Evolutionary conservation across 2,329 filamentous ascomycete genomes (phyloP), one percentile per base, ranked within the genome.

Genomic region (Nemania diffusa): DNA sequence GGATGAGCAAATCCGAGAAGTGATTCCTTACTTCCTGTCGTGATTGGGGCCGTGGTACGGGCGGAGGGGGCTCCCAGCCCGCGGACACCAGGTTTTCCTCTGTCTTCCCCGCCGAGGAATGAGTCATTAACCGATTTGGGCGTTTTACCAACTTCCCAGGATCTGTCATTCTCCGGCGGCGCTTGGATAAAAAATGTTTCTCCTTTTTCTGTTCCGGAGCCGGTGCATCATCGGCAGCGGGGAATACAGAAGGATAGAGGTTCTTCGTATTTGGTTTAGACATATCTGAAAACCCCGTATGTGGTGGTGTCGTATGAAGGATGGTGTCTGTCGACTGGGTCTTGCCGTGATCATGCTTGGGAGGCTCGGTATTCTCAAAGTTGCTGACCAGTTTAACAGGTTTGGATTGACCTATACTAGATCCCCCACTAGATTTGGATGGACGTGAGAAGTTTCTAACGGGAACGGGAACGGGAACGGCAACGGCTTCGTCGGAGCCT

Each of bases 161-260:
- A 29, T 74, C 73, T 62, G 71, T 74, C 52, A 56, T 62, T 40
- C 69, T 71, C 59, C 74, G 74, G 53, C 72, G 72, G 69, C 73
- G 73, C 34, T 59, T 69, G 75, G 75, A 77, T 78, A 78, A 78
- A 78, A 78, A 78, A 78, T 58, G 68, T 57, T 69, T 72, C 62
- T 68, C 69, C 1, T 53, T 69, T 24, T 70, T 76, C n/a, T 67
- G 44, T 66, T 64, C 46, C 34, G 40, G 66, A 22, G 20, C 42
- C 52, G 55, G 56, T 37, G 44, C 26, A 52, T 71, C 67, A 26
- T 48, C 62, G 6, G 27, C 17, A 22, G 64, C 51, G 5, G 58
- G 64, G 20, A 62, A 57, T 20, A 56, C 22, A 2, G 51, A 37
- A 3, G 69, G 61, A n/a, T 70, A 66, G 27, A 65, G 64, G 17